Conservation (phyloP, 2,329 filamentous ascomycete genomes). For the Claviceps fusiformis region DNA sequence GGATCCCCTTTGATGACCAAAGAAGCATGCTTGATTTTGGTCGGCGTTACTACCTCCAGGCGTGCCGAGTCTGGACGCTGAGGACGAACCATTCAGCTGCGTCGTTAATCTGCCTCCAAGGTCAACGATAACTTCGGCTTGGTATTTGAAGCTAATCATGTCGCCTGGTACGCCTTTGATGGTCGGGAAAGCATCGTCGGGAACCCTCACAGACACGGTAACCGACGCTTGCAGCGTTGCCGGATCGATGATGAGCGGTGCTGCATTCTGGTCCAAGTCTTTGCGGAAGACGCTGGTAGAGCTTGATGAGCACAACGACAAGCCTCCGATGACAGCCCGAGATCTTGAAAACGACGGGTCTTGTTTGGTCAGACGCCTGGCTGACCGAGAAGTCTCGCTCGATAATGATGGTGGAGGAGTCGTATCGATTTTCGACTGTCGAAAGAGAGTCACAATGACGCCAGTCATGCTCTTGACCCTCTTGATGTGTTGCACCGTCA, state of each 20-base stretch:
- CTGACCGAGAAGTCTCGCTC: slow-evolving; percentile 39
- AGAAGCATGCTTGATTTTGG: slow-evolving; percentile 12
- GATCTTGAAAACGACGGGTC: slow-evolving; percentile 73
- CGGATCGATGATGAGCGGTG: slow-evolving; percentile 79
- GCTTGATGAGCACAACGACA: slow-evolving; percentile 74
- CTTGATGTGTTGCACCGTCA: slow-evolving; percentile 79
- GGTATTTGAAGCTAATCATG: slow-evolving; percentile 92
- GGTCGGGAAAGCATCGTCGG: slow-evolving; percentile 83
- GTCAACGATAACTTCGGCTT: slow-evolving; percentile 84
- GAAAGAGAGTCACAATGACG: slow-evolving; percentile 83
- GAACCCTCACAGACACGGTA: slow-evolving; percentile 71
- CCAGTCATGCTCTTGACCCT: slow-evolving; percentile 82
- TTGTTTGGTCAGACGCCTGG: slow-evolving; percentile 58
- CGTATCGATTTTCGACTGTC: slow-evolving; percentile 82
- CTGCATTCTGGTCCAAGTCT: slow-evolving; percentile 78
- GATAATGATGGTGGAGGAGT: slow-evolving; percentile 40
- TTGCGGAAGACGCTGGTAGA: slow-evolving; percentile 92
- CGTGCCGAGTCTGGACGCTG: slow-evolving; percentile 27
- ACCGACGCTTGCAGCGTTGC: slow-evolving; percentile 63
- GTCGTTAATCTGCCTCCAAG: slow-evolving; percentile 72
- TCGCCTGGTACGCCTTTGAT: slow-evolving; percentile 80
- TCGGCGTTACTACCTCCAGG: slow-evolving; percentile 16
- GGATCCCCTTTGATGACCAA: slow-evolving; percentile 25
- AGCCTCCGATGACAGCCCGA: slow-evolving; percentile 69
- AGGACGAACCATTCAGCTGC: slow-evolving; percentile 53